phyloP scores from a whole-genome alignment of 1,284 basidiomycete species.

The Rhizopogon parksii region DNA sequence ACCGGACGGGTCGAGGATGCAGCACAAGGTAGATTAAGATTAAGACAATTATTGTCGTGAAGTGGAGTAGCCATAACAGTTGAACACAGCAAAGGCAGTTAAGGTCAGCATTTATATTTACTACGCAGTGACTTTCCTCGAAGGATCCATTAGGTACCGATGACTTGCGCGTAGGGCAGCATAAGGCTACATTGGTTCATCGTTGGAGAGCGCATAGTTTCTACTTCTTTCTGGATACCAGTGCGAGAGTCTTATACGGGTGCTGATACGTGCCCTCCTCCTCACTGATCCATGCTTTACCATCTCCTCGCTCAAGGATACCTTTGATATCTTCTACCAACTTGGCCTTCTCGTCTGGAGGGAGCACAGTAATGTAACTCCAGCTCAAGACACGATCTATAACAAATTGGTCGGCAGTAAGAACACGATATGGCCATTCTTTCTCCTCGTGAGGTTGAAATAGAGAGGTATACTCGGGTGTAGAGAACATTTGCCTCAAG shows the following conservation, averaged over 20 bases:
- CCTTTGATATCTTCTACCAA: slow-evolving; percentile 42
- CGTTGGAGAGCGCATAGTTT: too few species aligned
- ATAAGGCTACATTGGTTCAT: too few species aligned
- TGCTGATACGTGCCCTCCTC: slow-evolving; percentile 43
- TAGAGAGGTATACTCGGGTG: slow-evolving; percentile 39
- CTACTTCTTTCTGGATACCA: slow-evolving; percentile 35
- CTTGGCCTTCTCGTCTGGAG: slow-evolving; percentile 45
- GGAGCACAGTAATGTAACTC: slow-evolving; percentile 55
- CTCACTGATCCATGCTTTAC: slow-evolving; percentile 41
- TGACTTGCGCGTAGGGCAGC: too few species aligned
- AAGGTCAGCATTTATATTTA: too few species aligned
- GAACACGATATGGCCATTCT: slow-evolving; percentile 41
- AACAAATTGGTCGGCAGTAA: slow-evolving; percentile 39
- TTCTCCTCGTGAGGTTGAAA: slow-evolving; percentile 49
- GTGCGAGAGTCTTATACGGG: slow-evolving; percentile 44
- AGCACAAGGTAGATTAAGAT: too few species aligned
- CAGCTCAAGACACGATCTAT: slow-evolving; percentile 56
- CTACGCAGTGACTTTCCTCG: too few species aligned
- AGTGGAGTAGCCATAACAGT: too few species aligned
- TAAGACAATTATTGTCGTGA: too few species aligned
- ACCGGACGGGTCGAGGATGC: too few species aligned
- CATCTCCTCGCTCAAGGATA: slow-evolving; percentile 42
- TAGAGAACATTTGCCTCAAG: slow-evolving; percentile 53
- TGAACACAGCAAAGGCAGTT: too few species aligned
- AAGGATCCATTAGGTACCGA: too few species aligned